Base-by-base conservation (phyloP, 805 yeast species). In the Komagataella ulmi region DNA sequence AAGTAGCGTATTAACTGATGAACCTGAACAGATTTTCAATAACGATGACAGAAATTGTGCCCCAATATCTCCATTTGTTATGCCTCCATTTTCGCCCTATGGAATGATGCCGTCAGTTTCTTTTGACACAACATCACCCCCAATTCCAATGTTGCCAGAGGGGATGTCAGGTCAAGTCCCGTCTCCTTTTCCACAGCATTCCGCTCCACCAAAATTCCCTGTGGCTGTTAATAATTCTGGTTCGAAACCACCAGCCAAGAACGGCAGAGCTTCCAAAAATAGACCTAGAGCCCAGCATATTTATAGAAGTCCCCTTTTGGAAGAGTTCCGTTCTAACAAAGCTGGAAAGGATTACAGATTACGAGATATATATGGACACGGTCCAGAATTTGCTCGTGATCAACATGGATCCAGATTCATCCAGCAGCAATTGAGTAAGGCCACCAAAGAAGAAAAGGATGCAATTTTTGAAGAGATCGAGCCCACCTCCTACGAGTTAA, bases 361-460 rank as follows among this genome's bases (percentile, higher is more conserved):
- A 57, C 78, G 75, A 54, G 95, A 87, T 61, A 81, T 91, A 43
- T 78, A 80, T 57, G 96, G 96, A 6, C 89, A 85, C 63, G 93
- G 93, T 4, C 74, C 85, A 54, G 98, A 91, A 65, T 91, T 93
- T 59, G 80, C 96, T 50, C 87, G 87, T 57, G 99, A 93, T 68
- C 99, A 93, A 68, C 95, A 89, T 64, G 99, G 99, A 3, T 90
- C 98, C 3, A 75, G 99, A 56, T 93, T 91, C 61, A 91, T 93
- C 56, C 99, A 93, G 68, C 96, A 90, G 59, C 84, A 85, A 60
- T 71, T 91, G 48, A 84, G 81, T 12, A 66, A 65, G 6, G 82
- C 95, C 0, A 56, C 75, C 7, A 70, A 70, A n/a, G 91, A 88
- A 59, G 81, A 75, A 51, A 85, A 83, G 59, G 95, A 85, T 59